A percentile compares a stretch with the other conserved stretches of the same genome.
Evolutionary conservation across 768 basidiomycete genomes (phyloP).

Genomic region (Tylopilus rubrobrunneus): DNA sequence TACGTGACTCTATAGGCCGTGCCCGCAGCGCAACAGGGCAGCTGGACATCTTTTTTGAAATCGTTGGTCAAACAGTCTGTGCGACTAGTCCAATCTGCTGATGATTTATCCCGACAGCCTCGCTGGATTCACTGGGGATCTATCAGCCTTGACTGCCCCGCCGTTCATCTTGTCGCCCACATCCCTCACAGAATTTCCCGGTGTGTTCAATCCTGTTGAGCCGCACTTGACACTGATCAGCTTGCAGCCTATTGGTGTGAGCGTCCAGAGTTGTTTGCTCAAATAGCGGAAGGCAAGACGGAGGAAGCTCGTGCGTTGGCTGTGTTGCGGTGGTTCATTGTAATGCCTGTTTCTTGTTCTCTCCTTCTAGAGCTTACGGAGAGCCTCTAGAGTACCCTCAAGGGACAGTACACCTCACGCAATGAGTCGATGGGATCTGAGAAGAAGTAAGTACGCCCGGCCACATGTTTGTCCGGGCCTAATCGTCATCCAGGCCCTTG

Average conservation of each 20-base stretch:
- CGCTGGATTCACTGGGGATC: conserved; percentile 83
- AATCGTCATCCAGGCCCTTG: conserved; percentile 58
- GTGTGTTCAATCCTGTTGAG: conserved; percentile 37
- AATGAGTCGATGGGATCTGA: conserved; percentile 96
- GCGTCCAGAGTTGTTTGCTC: conserved; percentile 83
- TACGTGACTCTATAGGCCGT: conserved; percentile 50
- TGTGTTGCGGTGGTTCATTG: conserved; percentile 96
- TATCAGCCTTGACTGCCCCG: conserved; percentile 79
- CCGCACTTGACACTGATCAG: conserved; percentile 2
- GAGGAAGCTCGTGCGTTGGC: conserved; percentile 71
- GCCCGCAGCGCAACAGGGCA: conserved; percentile 76
- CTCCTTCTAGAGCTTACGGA: conserved; percentile 1
- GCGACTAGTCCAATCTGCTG: not conserved
- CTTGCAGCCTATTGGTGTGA: conserved; percentile 92
- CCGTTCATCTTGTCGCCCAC: conserved; percentile 91
- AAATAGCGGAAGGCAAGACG: conserved; percentile 72
- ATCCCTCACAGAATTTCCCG: conserved; percentile 89
- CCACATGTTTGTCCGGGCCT: conserved; percentile 7
- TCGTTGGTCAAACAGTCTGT: conserved; percentile 49
- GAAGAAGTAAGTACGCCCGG: conserved; percentile 70
- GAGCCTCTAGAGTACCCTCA: conserved; percentile 71
- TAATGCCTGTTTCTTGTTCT: conserved; percentile 24
- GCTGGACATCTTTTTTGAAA: conserved; percentile 91
- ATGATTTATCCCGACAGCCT: conserved; percentile 44
- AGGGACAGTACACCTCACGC: conserved; percentile 91